These are phyloP conservation scores for Gaertneriomyces sp. DNA, from an alignment of 192 early-diverging fungal genomes.

Conservation along the genomic window DNA sequence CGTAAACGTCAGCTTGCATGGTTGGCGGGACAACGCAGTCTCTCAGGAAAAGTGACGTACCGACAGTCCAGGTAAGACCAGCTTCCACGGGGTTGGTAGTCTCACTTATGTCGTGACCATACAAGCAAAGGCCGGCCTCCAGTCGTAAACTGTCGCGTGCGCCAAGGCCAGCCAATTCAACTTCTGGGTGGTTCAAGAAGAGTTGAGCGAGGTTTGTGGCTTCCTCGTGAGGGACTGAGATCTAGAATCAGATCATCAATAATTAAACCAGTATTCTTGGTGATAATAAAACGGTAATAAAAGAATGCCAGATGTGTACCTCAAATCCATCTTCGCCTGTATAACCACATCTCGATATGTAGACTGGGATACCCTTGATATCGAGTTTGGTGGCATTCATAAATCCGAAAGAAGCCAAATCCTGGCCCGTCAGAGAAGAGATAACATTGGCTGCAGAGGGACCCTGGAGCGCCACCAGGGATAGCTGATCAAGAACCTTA, in stretches of 20 bases:
- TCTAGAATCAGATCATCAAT: slow-evolving; percentile 35
- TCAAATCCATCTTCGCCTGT: slow-evolving; percentile 99
- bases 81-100: slow-evolving; percentile 90
- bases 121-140: slow-evolving; percentile 96
- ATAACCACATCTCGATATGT: slow-evolving; percentile 94
- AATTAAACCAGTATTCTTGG: no score
- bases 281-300: no score
- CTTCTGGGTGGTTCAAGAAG: slow-evolving; percentile 62
- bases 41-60: slow-evolving; percentile 31
- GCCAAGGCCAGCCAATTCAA: slow-evolving; percentile 90
- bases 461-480: slow-evolving; percentile 90
- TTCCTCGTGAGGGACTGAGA: slow-evolving; percentile 78
- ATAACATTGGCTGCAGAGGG: slow-evolving; percentile 76
- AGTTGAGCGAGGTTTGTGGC: slow-evolving; percentile 68
- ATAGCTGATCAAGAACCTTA: slow-evolving; percentile 78
- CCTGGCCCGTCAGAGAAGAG: slow-evolving; percentile 50
- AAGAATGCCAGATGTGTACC: slow-evolving; percentile 36
- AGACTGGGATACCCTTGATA: slow-evolving; percentile 73
- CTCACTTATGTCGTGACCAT: slow-evolving; percentile 94
- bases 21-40: background rate
- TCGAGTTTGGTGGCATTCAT: slow-evolving; percentile 77
- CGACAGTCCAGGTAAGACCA: slow-evolving; percentile 92
- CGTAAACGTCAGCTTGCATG: slow-evolving; percentile 1
- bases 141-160: slow-evolving; percentile 92
- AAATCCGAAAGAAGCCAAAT: slow-evolving; percentile 76